These are phyloP conservation scores for Paramecium tetraurelia DNA, from an alignment of 73 alveolate genomes.

Conservation along the genomic window DNA sequence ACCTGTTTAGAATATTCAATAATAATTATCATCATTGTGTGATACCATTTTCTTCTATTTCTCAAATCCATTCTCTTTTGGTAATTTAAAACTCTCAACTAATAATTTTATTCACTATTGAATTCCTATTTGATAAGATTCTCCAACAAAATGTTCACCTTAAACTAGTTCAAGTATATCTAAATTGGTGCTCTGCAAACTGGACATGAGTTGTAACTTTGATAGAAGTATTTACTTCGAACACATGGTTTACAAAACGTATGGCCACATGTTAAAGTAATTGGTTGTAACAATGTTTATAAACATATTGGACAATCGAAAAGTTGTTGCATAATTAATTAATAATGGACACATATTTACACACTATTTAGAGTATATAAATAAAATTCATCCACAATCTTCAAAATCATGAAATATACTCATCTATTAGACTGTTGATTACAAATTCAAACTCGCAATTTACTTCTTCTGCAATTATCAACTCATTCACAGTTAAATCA, in stretches of 20 bases:
- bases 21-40: not conserved
- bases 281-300: constrained; percentile 35
- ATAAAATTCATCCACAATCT: not conserved
- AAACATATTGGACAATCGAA: constrained; percentile 48
- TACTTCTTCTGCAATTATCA: no score
- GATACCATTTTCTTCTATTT: not conserved
- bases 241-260: constrained; percentile 59
- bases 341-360: not conserved
- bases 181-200: constrained; percentile 36
- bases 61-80: not conserved
- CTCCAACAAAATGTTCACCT: constrained; percentile 19
- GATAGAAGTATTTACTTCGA: not conserved
- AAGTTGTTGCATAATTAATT: not conserved
- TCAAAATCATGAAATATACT: no score
- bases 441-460: no score
- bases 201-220: not conserved
- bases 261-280: constrained; percentile 62
- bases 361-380: not conserved
- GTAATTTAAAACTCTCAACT: not conserved
- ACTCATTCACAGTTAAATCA: no score
- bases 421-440: no score
- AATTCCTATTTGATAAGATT: not conserved
- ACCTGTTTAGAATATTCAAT: not conserved
- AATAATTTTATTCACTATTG: constrained; percentile 12
- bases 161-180: not conserved